These are phyloP conservation scores for Typha latifolia DNA, from an alignment of 176 grass and related monocot genomes.

Conservation along the genomic window DNA sequence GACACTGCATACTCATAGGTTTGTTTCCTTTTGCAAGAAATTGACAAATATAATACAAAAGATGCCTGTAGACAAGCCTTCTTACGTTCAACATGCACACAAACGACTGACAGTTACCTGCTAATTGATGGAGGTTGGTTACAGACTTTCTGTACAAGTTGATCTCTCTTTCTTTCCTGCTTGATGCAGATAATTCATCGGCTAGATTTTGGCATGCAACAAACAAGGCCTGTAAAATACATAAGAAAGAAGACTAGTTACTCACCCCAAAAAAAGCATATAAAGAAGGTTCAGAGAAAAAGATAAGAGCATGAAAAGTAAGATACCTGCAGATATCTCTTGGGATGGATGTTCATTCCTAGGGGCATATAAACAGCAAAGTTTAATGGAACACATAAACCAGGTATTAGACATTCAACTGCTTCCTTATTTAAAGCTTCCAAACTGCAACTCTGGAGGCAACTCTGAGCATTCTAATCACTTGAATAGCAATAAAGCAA, in stretches of 20 bases:
- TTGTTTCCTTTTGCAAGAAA: no score
- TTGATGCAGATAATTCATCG: slow-evolving; percentile 25
- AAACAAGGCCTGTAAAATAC: slow-evolving; percentile 56
- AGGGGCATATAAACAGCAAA: slow-evolving; percentile 78
- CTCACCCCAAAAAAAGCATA: not conserved
- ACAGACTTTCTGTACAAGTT: slow-evolving; percentile 49
- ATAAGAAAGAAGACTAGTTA: not conserved
- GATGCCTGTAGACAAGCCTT: no score
- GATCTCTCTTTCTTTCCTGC: slow-evolving; percentile 28
- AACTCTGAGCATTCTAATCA: slow-evolving; percentile 81
- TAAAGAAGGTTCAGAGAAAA: no score
- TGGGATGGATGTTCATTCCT: slow-evolving; percentile 69
- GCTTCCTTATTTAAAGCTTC: slow-evolving; percentile 54
- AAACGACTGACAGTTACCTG: slow-evolving; percentile 28
- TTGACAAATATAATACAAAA: no score
- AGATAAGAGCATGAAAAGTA: slow-evolving; percentile 2
- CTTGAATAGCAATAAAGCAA: slow-evolving; percentile 45
- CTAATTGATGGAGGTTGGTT: slow-evolving; percentile 40
- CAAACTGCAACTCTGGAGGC: slow-evolving; percentile 59
- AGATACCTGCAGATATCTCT: slow-evolving; percentile 71
- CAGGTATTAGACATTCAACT: slow-evolving; percentile 50
- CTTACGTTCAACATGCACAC: no score
- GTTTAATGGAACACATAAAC: slow-evolving; percentile 52
- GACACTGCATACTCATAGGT: no score
- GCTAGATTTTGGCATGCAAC: slow-evolving; percentile 60